Percentiles rank a stretch among this genome's conserved stretches.
Conservation (phyloP, 768 basidiomycete species). For the Saitozyma podzolica region DNA sequence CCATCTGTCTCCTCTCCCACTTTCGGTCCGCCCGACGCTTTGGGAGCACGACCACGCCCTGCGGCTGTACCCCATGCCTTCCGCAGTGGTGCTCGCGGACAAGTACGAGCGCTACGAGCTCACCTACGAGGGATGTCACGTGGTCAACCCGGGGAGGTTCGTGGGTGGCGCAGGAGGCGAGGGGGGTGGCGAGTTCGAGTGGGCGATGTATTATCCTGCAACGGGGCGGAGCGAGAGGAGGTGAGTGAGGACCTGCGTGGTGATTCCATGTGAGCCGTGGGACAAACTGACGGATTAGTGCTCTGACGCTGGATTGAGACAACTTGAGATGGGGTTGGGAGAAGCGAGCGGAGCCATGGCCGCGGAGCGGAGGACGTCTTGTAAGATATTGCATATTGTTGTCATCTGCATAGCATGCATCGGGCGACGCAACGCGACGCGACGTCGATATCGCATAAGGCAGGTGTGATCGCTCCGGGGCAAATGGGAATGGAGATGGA, state of each 20-base stretch:
- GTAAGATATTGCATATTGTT: not conserved
- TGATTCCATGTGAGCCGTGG: not conserved
- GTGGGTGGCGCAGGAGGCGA: slow-evolving; percentile 61
- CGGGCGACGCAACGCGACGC: too few relatives aligned
- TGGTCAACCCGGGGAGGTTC: slow-evolving; percentile 96
- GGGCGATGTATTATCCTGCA: slow-evolving; percentile 87
- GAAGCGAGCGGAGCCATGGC: too few relatives aligned
- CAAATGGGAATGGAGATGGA: too few relatives aligned
- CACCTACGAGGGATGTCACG: slow-evolving; percentile 97
- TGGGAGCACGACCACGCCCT: slow-evolving; percentile 90
- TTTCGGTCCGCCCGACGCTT: slow-evolving; percentile 78
- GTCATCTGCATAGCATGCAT: too few relatives aligned
- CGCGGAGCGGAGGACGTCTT: not conserved
- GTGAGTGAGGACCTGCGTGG: slow-evolving; percentile 50
- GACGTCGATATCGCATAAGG: too few relatives aligned
- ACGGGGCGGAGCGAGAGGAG: slow-evolving; percentile 66
- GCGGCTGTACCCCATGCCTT: slow-evolving; percentile 90
- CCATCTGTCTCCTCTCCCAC: slow-evolving; percentile 84
- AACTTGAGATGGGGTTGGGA: not conserved
- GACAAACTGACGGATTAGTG: slow-evolving; percentile 20
- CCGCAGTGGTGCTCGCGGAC: slow-evolving; percentile 88
- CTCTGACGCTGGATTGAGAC: slow-evolving; percentile 31
- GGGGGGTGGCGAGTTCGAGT: slow-evolving; percentile 62
- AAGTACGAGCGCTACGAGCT: slow-evolving; percentile 94
- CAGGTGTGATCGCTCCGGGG: too few relatives aligned